Base-by-base conservation (phyloP, 768 basidiomycete species). In the Zangia roseola region DNA sequence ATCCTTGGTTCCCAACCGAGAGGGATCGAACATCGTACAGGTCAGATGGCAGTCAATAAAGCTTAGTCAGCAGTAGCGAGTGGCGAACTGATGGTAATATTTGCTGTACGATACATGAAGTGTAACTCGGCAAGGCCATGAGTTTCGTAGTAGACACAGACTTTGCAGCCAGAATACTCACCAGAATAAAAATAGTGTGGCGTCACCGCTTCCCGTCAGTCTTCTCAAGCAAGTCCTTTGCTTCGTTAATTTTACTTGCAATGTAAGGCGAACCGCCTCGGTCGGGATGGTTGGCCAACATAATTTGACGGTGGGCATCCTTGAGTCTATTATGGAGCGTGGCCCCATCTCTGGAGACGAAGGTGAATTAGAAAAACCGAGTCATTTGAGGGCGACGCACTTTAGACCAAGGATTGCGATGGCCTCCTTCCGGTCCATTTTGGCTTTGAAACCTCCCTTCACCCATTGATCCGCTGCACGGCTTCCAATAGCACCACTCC, bases 221-320 rank as follows among this genome's bases (percentile, higher is more conserved):
- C 66, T 88, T 91, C 28, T 97, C 94, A 40, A 97, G 68, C 49
- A 95, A 56, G 60, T 93, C 95, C 66, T 97, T 97, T 0, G 95
- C 97, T 64, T 99, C 97, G 69, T 99, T 99, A 54, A 98, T 95
- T 78, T 99, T 98, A 62, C 92, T 94, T 12, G 97, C 94, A 42
- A 98, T 73, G 70, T 97, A 99, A 7, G 97, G 97, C n/a, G 94
- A 91, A 25, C 97, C 97, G 28, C 97, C 97, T 53, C 97, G 80
- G 75, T 99, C 97, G 10, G 97, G 97, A 72, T 99, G 97, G 71
- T 99, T 99, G 24, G 93, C 90, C 43, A 98, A 79, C 97, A 99
- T 99, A 58, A 99, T 90, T 31, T 88, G 82, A 47, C 95, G 84
- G 71, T 99, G 97, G 0, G 97, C 94, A 59, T 97, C 95, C 72